A percentile compares a stretch with the other conserved stretches of the same genome.
Conservation (phyloP, 768 basidiomycete genomes). For the Mycena belliarum region DNA sequence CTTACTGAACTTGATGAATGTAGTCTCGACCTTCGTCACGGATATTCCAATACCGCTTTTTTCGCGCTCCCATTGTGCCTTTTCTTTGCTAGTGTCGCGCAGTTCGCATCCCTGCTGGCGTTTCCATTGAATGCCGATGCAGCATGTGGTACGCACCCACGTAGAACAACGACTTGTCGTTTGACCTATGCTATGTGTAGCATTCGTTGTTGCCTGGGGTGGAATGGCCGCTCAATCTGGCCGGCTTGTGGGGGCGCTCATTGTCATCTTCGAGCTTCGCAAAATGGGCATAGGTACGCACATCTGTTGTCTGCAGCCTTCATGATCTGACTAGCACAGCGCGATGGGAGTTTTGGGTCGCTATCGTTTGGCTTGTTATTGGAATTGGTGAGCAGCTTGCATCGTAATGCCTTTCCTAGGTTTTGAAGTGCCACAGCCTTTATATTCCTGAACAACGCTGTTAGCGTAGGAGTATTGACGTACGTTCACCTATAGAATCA, state of each 20-base stretch:
- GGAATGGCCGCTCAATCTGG: constrained; percentile 40
- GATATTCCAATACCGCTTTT: constrained; percentile 20
- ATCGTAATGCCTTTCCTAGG: neutral
- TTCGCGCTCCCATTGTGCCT: constrained; percentile 32
- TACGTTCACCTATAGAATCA: constrained; percentile 20
- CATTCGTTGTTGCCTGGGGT: constrained; percentile 48
- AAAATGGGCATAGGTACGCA: constrained; percentile 26
- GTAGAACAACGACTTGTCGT: neutral
- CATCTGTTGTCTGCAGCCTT: neutral
- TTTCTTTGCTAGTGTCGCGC: constrained; percentile 30
- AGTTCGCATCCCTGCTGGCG: constrained; percentile 32
- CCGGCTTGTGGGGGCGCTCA: constrained; percentile 40
- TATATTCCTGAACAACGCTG: constrained; percentile 41
- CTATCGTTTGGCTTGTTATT: constrained; percentile 32
- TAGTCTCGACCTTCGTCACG: constrained; percentile 14
- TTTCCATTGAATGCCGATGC: constrained; percentile 23
- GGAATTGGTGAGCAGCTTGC: constrained; percentile 34
- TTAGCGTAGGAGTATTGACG: constrained; percentile 36
- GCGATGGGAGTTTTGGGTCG: constrained; percentile 32
- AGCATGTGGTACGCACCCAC: constrained; percentile 19
- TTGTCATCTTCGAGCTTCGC: constrained; percentile 36
- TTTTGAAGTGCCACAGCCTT: constrained; percentile 30
- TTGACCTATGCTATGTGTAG: constrained; percentile 23
- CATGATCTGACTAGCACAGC: neutral
- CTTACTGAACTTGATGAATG: neutral